Percentiles rank a stretch among this genome's conserved stretches.
Evolutionary conservation across 495 filamentous ascomycete genomes (phyloP).

Genomic region (Cercophora scortea): DNA sequence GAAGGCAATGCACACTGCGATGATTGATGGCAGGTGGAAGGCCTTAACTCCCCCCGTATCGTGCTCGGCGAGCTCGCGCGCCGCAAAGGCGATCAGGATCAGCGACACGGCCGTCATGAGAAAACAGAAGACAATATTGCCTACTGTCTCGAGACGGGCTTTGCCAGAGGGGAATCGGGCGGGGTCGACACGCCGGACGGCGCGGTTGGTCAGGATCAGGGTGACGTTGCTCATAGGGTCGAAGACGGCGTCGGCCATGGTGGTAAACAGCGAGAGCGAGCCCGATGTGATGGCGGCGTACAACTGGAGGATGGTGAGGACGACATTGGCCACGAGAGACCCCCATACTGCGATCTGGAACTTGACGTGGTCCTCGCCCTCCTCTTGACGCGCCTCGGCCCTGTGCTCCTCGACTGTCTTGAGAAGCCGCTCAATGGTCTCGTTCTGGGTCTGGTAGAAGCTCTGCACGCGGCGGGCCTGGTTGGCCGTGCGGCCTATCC

Average conservation of each 20-base stretch:
- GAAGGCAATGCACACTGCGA: conserved; percentile 83
- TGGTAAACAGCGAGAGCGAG: conserved; percentile 92
- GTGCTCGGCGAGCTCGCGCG: conserved; percentile 53
- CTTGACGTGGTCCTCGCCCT: conserved; percentile 71
- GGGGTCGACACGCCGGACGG: conserved; percentile 82
- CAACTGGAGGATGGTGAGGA: conserved; percentile 71
- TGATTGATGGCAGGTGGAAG: conserved; percentile 80
- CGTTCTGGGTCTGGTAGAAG: conserved; percentile 90
- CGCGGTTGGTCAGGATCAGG: conserved; percentile 79
- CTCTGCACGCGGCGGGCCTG: conserved; percentile 60
- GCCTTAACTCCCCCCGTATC: conserved; percentile 37
- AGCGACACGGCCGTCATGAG: conserved; percentile 89
- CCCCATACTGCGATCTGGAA: conserved; percentile 85
- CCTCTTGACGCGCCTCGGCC: conserved; percentile 68
- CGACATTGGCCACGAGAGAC: conserved; percentile 78
- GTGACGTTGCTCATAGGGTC: conserved; percentile 89
- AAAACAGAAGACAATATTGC: conserved; percentile 96
- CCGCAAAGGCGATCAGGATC: conserved; percentile 83
- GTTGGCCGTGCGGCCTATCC: conserved; percentile 28
- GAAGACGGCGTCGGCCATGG: conserved; percentile 95
- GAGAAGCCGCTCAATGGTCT: conserved; percentile 83
- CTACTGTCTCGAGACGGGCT: conserved; percentile 88
- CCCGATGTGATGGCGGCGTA: conserved; percentile 82
- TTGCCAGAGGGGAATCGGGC: conserved; percentile 88
- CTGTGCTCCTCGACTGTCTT: conserved; percentile 91